phyloP scores from a whole-genome alignment of 179 eudicot genomes.

The Heliamphora ciliata region DNA sequence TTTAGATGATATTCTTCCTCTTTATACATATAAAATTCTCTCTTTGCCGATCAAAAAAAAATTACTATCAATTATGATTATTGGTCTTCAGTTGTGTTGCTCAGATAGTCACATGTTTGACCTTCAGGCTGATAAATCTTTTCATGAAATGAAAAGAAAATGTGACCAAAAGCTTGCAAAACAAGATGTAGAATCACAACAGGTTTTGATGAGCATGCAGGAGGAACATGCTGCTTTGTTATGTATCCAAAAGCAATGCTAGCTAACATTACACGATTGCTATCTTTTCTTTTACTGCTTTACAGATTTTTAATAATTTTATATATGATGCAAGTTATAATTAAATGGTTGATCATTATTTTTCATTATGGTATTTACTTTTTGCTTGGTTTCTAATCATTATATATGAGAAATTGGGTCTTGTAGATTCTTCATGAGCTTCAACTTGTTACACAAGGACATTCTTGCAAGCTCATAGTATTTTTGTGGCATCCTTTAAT shows the following conservation, averaged over 20 bases:
- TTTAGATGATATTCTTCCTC: no score
- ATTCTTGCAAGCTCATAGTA: not conserved
- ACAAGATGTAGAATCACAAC: conserved; percentile 57
- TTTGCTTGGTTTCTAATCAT: not conserved
- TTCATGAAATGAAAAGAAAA: conserved; percentile 54
- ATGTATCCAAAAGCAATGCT: conserved; percentile 23
- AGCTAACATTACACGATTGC: not conserved
- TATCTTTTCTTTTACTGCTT: not conserved
- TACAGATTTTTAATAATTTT: not conserved
- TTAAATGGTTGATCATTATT: not conserved
- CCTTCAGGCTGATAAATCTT: conserved; percentile 58
- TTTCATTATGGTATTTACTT: not conserved
- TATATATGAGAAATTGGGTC: not conserved
- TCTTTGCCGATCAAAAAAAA: no score
- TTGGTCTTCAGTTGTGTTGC: conserved; percentile 3
- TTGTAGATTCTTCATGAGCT: not conserved
- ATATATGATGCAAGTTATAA: not conserved
- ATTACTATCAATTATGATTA: no score
- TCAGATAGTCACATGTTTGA: conserved; percentile 14
- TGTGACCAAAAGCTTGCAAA: conserved; percentile 53
- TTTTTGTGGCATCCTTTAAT: not conserved
- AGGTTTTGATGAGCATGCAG: conserved; percentile 42
- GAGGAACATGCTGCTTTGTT: conserved; percentile 76
- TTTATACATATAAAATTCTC: no score
- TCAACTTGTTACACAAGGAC: conserved; percentile 6